Conservation (phyloP, 1,284 basidiomycete genomes). For the Fomitopsis schrenkii region DNA sequence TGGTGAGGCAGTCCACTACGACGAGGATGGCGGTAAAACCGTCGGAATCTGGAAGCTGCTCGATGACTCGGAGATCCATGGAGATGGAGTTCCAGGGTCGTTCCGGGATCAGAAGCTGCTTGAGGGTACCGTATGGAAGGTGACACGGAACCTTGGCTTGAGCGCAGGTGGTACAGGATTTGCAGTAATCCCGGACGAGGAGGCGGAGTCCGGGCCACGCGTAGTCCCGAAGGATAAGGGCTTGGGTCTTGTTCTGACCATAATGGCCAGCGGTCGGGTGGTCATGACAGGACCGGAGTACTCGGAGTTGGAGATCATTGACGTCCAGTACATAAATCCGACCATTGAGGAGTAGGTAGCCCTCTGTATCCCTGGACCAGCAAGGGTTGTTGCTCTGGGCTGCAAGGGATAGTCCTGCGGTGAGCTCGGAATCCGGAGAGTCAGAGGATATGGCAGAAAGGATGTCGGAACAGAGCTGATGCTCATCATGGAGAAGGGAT, state of each 20-base stretch:
- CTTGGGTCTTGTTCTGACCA: constrained; percentile 6
- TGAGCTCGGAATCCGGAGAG: background rate
- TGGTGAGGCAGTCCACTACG: constrained; percentile 5
- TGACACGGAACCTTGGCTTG: constrained; percentile 4
- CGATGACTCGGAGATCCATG: constrained; percentile 12
- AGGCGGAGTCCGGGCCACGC: constrained; percentile 6
- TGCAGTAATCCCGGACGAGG: constrained; percentile 3
- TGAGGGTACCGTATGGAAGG: background rate
- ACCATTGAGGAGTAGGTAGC: background rate
- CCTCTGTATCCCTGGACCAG: background rate
- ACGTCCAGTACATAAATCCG: no score
- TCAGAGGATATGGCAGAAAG: background rate
- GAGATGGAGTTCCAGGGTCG: constrained; percentile 5
- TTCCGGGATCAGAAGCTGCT: constrained; percentile 7
- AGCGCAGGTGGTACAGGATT: constrained; percentile 1
- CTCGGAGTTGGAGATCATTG: background rate
- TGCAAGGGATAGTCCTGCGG: no score
- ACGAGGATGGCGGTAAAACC: constrained; percentile 7
- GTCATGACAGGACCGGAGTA: background rate
- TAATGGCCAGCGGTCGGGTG: background rate
- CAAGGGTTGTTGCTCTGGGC: background rate
- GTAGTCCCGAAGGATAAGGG: constrained; percentile 4
- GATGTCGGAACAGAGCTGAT: background rate
- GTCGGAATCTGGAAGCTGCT: background rate
- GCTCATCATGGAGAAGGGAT: background rate